A percentile compares a stretch with the other conserved stretches of the same genome.
Evolutionary conservation across 192 early-diverging fungal genomes (phyloP).

Genomic region (Fimicolochytrium jonesii): DNA sequence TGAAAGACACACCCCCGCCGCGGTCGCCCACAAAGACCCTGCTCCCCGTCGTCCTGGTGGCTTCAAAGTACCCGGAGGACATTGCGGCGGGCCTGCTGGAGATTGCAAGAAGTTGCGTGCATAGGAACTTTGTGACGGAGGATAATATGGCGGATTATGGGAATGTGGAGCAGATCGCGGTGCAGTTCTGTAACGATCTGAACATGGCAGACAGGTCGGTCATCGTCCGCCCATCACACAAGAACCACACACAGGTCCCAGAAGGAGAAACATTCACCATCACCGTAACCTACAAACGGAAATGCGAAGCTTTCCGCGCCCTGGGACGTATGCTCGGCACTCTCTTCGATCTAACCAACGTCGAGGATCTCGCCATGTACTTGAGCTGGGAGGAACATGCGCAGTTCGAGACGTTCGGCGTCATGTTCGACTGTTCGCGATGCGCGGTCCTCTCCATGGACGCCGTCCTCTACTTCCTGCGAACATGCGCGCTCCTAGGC

Average conservation of each 20-base stretch:
- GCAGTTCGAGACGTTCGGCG: slow-evolving; percentile 67
- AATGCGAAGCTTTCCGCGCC: slow-evolving; percentile 73
- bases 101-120: slow-evolving; percentile 20
- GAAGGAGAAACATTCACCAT: slow-evolving; percentile 16
- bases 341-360: slow-evolving; percentile 41
- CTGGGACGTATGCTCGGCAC: slow-evolving; percentile 63
- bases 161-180: slow-evolving; percentile 7
- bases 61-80: slow-evolving; percentile 21
- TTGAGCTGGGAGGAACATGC: slow-evolving; percentile 56
- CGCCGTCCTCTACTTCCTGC: slow-evolving; percentile 62
- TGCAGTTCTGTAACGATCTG: slow-evolving; percentile 24
- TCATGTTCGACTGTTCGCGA: slow-evolving; percentile 85
- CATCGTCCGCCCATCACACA: slow-evolving; percentile 16
- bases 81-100: slow-evolving; percentile 20
- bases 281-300: slow-evolving; percentile 46
- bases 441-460: slow-evolving; percentile 65
- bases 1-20: too few species aligned
- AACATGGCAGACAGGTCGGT: background rate
- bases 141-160: slow-evolving; percentile 17
- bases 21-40: too few species aligned
- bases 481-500: slow-evolving; percentile 78
- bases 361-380: slow-evolving; percentile 24
- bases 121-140: slow-evolving; percentile 25
- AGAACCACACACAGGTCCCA: slow-evolving; percentile 16
- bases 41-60: slow-evolving; percentile 20